Conservation (phyloP, 2,329 filamentous ascomycete species). For the Sarocladium oryzae region DNA sequence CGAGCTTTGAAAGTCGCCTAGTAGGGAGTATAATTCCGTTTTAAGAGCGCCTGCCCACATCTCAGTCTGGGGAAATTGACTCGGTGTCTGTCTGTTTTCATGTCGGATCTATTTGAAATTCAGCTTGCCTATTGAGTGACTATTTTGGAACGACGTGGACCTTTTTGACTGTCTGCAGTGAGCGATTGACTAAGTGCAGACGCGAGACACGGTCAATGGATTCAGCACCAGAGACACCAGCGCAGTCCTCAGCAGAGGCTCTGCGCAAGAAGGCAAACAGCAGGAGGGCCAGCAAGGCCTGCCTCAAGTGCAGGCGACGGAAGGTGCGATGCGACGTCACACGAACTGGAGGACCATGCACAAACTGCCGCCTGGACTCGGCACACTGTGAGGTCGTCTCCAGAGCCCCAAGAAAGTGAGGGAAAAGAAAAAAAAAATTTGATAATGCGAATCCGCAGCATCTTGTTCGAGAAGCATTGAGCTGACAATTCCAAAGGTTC, state of each 20-base stretch:
- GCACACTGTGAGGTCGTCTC: not conserved
- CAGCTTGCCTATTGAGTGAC: too few relatives aligned
- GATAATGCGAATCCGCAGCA: not conserved
- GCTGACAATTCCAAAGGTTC: not conserved
- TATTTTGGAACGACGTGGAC: too few relatives aligned
- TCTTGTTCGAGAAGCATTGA: not conserved
- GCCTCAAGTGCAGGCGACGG: slow-evolving; percentile 41
- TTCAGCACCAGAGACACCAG: not conserved
- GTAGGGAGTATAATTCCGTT: not conserved
- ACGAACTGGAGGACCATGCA: slow-evolving; percentile 38
- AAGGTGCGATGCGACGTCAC: slow-evolving; percentile 46
- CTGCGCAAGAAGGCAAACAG: not conserved
- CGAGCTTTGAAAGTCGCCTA: not conserved
- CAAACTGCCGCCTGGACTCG: slow-evolving; percentile 36
- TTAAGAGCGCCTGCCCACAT: not conserved
- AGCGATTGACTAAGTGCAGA: too few relatives aligned
- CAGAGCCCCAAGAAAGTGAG: slow-evolving; percentile 34
- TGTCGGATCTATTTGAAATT: too few relatives aligned
- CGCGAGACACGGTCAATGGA: too few relatives aligned
- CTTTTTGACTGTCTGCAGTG: too few relatives aligned
- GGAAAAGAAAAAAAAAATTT: slow-evolving; percentile 13
- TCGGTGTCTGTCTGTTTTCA: too few relatives aligned
- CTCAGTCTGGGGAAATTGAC: not conserved
- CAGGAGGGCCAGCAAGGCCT: slow-evolving; percentile 24
- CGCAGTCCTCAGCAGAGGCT: not conserved